Evolutionary conservation across 2,329 filamentous ascomycete genomes (phyloP).

Genomic region (Dichotomopilus funicola): DNA sequence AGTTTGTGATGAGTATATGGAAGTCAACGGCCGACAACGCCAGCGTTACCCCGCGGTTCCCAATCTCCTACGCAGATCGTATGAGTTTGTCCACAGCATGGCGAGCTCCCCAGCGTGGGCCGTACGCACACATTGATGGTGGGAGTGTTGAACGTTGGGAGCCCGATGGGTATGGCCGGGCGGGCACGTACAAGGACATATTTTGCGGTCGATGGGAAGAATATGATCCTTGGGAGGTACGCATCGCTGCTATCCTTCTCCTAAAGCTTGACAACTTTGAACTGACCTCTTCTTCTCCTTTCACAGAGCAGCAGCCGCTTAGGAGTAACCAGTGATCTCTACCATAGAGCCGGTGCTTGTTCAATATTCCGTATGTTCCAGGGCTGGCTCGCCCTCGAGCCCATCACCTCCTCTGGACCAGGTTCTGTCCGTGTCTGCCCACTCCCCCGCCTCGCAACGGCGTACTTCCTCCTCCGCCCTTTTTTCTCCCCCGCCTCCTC

Average conservation of each 20-base stretch:
- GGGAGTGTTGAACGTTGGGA: conserved; percentile 63
- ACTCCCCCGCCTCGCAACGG: conserved; percentile 62
- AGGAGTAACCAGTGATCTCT: conserved; percentile 59
- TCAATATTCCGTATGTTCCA: conserved; percentile 73
- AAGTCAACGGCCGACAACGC: conserved; percentile 40
- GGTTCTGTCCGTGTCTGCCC: conserved; percentile 62
- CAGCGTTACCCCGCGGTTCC: conserved; percentile 38
- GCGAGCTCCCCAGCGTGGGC: conserved; percentile 37
- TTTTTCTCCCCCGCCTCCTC: conserved; percentile 49
- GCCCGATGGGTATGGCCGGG: conserved; percentile 50
- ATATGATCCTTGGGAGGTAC: conserved; percentile 67
- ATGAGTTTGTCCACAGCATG: conserved; percentile 42
- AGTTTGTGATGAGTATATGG: conserved; percentile 49
- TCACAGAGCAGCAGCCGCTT: conserved; percentile 47
- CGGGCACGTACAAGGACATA: conserved; percentile 58
- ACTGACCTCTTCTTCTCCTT: background rate
- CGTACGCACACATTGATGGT: conserved; percentile 57
- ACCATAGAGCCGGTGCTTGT: conserved; percentile 66
- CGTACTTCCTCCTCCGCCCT: conserved; percentile 70
- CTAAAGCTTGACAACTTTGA: background rate
- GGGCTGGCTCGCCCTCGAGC: conserved; percentile 64
- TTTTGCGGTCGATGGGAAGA: conserved; percentile 65
- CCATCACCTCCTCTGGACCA: conserved; percentile 33
- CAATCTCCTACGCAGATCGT: conserved; percentile 55
- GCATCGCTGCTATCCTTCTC: background rate